Percentiles rank a stretch among this genome's conserved stretches.
phyloP scores from a whole-genome alignment of 495 filamentous ascomycete species.

The Aspergillus panamensis region DNA sequence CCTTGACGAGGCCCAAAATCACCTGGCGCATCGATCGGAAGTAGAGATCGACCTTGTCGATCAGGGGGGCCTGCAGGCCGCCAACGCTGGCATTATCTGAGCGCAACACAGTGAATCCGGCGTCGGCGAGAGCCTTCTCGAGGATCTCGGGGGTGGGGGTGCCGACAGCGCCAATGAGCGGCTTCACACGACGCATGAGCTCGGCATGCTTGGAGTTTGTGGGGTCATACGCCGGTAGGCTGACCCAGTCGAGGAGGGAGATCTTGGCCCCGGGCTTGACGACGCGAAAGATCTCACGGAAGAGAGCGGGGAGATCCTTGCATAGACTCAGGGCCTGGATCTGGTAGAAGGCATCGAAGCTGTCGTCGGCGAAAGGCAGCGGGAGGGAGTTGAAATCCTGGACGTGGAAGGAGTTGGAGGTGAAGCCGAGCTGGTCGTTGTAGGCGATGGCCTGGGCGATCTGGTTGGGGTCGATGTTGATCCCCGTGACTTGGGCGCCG shows the following conservation, averaged over 20 bases:
- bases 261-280: constrained; percentile 57
- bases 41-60: constrained; percentile 58
- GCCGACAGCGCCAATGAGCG: constrained; percentile 60
- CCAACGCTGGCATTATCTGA: constrained; percentile 58
- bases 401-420: constrained; percentile 49
- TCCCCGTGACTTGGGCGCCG: constrained; percentile 54
- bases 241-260: constrained; percentile 58
- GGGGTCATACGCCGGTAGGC: constrained; percentile 52
- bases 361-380: constrained; percentile 52
- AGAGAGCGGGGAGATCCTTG: constrained; percentile 51
- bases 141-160: constrained; percentile 55
- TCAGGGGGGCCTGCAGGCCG: constrained; percentile 56
- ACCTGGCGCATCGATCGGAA: constrained; percentile 55
- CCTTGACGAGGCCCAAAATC: constrained; percentile 50
- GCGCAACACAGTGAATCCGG: constrained; percentile 51
- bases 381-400: constrained; percentile 59
- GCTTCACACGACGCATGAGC: constrained; percentile 60
- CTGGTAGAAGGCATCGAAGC: constrained; percentile 62
- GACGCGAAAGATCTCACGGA: constrained; percentile 53
- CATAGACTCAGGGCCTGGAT: constrained; percentile 61
- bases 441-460: constrained; percentile 53
- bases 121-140: constrained; percentile 47
- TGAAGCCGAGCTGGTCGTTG: constrained; percentile 46
- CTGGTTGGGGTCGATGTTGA: constrained; percentile 63
- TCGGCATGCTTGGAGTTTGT: constrained; percentile 51